Evolutionary conservation across 495 filamentous ascomycete genomes (phyloP).

Genomic region (Penicillium coffeae): DNA sequence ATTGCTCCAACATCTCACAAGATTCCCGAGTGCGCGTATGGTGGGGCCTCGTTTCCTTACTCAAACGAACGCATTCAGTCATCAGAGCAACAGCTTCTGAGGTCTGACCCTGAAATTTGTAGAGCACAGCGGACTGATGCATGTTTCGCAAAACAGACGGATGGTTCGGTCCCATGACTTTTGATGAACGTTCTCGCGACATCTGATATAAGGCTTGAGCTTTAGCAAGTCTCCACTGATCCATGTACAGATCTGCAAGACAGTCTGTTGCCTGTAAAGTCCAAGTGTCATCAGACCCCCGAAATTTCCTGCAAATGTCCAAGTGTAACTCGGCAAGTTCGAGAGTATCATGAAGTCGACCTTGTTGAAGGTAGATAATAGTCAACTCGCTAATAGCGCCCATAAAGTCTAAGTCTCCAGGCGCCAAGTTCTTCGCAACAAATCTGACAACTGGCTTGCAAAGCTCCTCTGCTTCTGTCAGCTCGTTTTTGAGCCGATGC

Average conservation of each 20-base stretch:
- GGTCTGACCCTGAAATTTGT: neutral
- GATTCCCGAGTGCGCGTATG: neutral
- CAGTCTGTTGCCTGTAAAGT: neutral
- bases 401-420: neutral
- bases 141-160: neutral
- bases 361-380: neutral
- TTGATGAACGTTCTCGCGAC: neutral
- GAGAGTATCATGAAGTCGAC: neutral
- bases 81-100: conserved; percentile 1
- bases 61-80: neutral
- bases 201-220: neutral
- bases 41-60: neutral
- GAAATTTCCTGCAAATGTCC: neutral
- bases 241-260: neutral
- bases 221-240: neutral
- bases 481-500: neutral
- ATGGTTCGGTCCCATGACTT: neutral
- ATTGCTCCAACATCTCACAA: neutral
- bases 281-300: neutral
- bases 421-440: neutral
- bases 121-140: neutral
- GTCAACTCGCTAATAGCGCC: neutral
- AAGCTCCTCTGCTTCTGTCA: neutral
- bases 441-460: neutral
- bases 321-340: neutral